These are phyloP conservation scores for Psidium friedrichsthalianum DNA, from an alignment of 345 rosid species.

Conservation along the genomic window DNA sequence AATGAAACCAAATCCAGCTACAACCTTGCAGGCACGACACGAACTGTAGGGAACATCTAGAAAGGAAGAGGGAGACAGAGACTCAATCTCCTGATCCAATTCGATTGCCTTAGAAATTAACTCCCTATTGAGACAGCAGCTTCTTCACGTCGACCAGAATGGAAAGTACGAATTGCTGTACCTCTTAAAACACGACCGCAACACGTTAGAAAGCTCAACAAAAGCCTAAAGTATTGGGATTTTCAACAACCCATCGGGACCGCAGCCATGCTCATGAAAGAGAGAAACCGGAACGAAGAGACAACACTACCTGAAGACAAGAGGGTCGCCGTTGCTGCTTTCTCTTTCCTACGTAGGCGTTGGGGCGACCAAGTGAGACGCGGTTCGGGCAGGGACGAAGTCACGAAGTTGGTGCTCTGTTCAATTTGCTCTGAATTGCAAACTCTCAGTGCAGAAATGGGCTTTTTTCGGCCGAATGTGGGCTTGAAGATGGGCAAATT, in stretches of 20 bases:
- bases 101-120: not conserved
- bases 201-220: no score
- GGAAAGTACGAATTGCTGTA: not conserved
- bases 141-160: not conserved
- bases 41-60: not conserved
- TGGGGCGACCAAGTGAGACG: no score
- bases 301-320: accelerated
- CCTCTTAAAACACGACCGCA: not conserved
- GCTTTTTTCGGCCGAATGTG: not conserved
- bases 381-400: no score
- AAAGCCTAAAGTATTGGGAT: no score
- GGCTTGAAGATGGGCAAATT: not conserved
- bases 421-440: no score
- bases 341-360: no score
- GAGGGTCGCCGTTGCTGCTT: no score
- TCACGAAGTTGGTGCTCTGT: no score
- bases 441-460: no score
- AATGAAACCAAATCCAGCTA: not conserved
- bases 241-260: no score
- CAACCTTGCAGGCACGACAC: not conserved
- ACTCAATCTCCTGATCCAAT: not conserved
- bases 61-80: not conserved
- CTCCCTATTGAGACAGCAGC: not conserved
- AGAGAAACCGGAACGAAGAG: not conserved
- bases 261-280: not conserved